Conservation (phyloP, 768 basidiomycete genomes). For the Dacryopinax spathularia region DNA sequence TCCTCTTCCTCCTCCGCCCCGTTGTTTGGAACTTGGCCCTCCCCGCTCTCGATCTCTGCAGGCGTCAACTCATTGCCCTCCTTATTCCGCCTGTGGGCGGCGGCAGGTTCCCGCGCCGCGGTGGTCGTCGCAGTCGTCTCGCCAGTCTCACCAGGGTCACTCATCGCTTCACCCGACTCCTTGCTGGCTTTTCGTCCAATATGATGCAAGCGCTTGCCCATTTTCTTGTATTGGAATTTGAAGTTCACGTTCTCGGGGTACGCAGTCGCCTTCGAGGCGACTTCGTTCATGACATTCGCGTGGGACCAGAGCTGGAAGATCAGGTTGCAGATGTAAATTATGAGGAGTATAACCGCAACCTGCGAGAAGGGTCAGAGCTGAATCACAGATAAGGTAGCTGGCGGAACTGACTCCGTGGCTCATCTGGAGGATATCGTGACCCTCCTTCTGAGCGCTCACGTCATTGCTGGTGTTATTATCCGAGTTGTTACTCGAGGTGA, state of each 20-base stretch:
- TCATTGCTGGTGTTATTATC: slow-evolving; percentile 14
- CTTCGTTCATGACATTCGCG: slow-evolving; percentile 41
- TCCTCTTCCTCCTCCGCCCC: slow-evolving; percentile 26
- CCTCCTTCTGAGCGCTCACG: slow-evolving; percentile 25
- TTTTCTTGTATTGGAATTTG: not conserved
- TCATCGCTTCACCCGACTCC: not conserved
- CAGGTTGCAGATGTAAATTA: slow-evolving; percentile 62
- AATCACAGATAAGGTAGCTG: not conserved
- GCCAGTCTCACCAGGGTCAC: not conserved
- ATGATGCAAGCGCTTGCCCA: not conserved
- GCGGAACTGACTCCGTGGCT: slow-evolving; percentile 51
- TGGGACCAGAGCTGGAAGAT: slow-evolving; percentile 70
- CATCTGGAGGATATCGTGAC: slow-evolving; percentile 44
- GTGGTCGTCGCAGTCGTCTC: not conserved
- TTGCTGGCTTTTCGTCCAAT: not conserved
- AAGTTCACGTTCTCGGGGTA: slow-evolving; percentile 11
- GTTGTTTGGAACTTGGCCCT: slow-evolving; percentile 12
- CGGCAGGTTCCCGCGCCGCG: not conserved
- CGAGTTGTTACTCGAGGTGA: slow-evolving; percentile 18
- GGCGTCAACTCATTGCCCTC: not conserved
- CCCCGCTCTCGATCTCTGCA: not conserved
- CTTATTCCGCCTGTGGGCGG: not conserved
- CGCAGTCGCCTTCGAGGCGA: slow-evolving; percentile 16
- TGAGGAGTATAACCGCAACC: slow-evolving; percentile 55
- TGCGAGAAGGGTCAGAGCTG: slow-evolving; percentile 17